Evolutionary conservation across 169 alveolate genomes (phyloP).

Genomic region (Toxoplasma gondii): DNA sequence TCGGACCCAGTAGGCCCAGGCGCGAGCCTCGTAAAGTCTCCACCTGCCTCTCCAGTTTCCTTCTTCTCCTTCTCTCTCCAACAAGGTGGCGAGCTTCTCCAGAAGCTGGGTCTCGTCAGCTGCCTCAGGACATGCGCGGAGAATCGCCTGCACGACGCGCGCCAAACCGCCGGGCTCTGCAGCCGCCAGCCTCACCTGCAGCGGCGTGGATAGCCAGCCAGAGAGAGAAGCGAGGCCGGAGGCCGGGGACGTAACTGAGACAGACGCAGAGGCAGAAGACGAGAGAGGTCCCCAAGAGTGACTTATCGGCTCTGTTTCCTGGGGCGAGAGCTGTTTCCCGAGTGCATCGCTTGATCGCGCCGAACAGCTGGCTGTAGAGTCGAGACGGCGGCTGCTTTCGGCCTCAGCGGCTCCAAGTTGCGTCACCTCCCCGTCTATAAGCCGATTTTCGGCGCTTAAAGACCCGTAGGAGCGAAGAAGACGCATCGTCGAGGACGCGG

Average conservation of each 20-base stretch:
- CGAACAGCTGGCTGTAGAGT: too few species aligned
- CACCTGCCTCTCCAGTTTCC: conserved; percentile 8
- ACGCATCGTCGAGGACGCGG: neutral
- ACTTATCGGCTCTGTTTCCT: too few species aligned
- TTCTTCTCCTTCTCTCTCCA: neutral
- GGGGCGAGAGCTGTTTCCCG: neutral
- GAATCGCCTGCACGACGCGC: conserved; percentile 13
- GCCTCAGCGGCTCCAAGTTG: neutral
- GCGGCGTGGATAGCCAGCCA: neutral
- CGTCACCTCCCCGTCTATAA: neutral
- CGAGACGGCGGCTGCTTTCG: too few species aligned
- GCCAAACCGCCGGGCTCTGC: conserved; percentile 18
- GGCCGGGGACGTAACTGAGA: neutral
- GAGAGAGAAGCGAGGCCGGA: neutral
- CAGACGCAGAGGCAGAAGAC: neutral
- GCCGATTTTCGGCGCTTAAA: too few species aligned
- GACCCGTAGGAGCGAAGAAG: neutral
- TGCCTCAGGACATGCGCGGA: conserved; percentile 4
- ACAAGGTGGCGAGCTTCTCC: neutral
- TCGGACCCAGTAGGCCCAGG: neutral
- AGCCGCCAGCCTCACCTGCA: conserved; percentile 26
- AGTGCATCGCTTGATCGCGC: too few species aligned
- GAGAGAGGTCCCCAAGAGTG: too few species aligned
- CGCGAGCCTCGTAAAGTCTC: neutral
- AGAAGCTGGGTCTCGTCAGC: neutral